Evolutionary conservation across 805 yeast genomes (phyloP), one percentile per base, ranked within the genome.

Genomic region (Candida pseudofarinosa): DNA sequence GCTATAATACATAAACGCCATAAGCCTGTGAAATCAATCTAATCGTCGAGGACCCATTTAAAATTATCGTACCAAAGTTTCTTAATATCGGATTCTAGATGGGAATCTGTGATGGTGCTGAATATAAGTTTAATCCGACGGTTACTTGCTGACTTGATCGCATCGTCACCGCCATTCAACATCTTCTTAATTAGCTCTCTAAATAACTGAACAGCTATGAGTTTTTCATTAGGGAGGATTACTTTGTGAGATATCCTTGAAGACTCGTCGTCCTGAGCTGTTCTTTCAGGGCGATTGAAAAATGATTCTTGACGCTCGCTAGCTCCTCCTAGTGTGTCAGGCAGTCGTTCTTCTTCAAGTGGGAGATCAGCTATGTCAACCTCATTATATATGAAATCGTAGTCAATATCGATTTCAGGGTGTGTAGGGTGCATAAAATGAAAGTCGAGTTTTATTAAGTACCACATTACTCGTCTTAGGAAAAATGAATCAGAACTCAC

Each of bases 401-500:
- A 43, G 23, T 52, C 52, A 20, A 52, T 41, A 32, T 44, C 44
- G 19, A 48, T 43, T 13, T 28, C 15, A 17, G 46, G 33, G 33
- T 35, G 35, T 14, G 39, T 37, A 3, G 52, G 55, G 33, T 45
- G 38, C 18, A 15, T 39, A 15, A 18, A 39, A 13, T 39, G 8
- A 41, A 59, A 56, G 19, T 62, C 58, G 13, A 48, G 37, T 40
- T 57, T 59, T 13, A 67, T 58, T 28, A 63, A 44, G 19, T 52
- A 48, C 70, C 71, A 68, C 14, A 63, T 46, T n/a, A 47, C 39
- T 10, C 52, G 53, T 34, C 71, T 53, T 19, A 66, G 46, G 45
- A 59, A 59, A 26, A 39, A 45, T 2, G 69, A 52, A 41, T 65
- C 67, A 18, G 49, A 44, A 33, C 47, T 47, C 15, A 40, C 16